These are phyloP conservation scores for Rubia balearica DNA, from an alignment of 305 asterid species.

Conservation along the genomic window DNA sequence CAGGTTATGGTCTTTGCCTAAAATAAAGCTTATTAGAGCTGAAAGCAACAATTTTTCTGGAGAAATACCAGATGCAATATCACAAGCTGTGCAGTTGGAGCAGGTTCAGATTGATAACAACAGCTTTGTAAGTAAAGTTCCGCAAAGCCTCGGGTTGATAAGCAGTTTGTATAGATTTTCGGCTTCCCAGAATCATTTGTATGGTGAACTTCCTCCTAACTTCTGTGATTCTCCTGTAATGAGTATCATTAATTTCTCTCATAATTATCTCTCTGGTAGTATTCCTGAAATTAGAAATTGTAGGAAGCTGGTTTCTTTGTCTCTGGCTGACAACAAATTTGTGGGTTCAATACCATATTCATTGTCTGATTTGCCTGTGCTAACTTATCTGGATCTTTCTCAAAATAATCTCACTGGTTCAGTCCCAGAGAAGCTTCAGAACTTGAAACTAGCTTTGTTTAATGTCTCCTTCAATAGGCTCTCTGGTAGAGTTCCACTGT, in stretches of 20 bases:
- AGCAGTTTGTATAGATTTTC: conserved; percentile 68
- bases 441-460: conserved; percentile 72
- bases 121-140: conserved; percentile 49
- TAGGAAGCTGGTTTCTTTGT: conserved; percentile 51
- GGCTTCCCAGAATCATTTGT: conserved; percentile 52
- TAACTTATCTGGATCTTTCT: conserved; percentile 79
- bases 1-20: conserved; percentile 68
- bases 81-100: conserved; percentile 63
- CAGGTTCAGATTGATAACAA: conserved; percentile 90
- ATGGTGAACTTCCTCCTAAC: conserved; percentile 70
- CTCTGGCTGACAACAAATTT: conserved; percentile 60
- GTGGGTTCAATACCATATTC: conserved; percentile 60
- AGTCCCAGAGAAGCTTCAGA: conserved; percentile 64
- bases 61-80: conserved; percentile 63
- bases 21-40: conserved; percentile 60
- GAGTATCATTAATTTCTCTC: conserved; percentile 73
- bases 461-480: conserved; percentile 66
- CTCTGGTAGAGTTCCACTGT: conserved; percentile 54
- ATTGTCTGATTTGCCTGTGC: conserved; percentile 55
- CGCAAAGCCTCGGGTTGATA: conserved; percentile 56
- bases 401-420: conserved; percentile 60
- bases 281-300: conserved; percentile 65
- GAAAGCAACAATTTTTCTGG: conserved; percentile 77
- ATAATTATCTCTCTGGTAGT: conserved; percentile 50
- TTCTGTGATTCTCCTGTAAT: conserved; percentile 77